Evolutionary conservation across 768 basidiomycete species (phyloP).

Genomic region (Peribolospora kevripleyi): DNA sequence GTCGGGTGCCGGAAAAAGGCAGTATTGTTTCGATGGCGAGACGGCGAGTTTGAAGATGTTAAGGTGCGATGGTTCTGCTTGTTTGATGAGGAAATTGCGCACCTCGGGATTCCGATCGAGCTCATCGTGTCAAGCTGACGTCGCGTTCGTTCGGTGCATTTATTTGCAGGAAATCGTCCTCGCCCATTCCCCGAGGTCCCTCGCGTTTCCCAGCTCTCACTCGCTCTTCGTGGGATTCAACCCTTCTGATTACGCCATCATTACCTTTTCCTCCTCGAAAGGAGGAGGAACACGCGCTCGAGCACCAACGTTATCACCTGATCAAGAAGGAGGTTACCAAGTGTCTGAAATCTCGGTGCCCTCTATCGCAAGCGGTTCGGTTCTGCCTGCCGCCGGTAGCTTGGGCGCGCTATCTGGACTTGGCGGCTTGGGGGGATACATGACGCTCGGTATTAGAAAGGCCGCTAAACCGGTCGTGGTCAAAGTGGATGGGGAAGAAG

Average conservation of each 20-base stretch:
- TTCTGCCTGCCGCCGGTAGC: background rate
- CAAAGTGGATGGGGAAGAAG: constrained; percentile 33
- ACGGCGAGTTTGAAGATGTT: constrained; percentile 48
- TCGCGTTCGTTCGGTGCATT: background rate
- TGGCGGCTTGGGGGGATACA: constrained; percentile 3
- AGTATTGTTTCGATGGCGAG: constrained; percentile 64
- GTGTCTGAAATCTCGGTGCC: constrained; percentile 11
- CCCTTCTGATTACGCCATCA: constrained; percentile 39
- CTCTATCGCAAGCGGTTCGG: background rate
- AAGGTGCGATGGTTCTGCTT: constrained; percentile 27
- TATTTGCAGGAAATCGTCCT: constrained; percentile 44
- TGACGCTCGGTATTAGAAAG: constrained; percentile 1
- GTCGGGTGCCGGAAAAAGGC: constrained; percentile 68
- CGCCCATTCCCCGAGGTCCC: constrained; percentile 70
- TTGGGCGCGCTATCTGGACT: background rate
- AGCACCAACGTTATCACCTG: constrained; percentile 14
- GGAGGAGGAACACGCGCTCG: too few species aligned
- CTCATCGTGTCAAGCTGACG: constrained; percentile 1
- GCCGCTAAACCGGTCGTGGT: constrained; percentile 20
- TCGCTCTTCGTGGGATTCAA: constrained; percentile 53
- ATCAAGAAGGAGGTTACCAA: constrained; percentile 34
- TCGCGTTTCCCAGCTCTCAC: constrained; percentile 44
- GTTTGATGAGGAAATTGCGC: background rate
- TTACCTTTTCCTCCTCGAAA: constrained; percentile 28
- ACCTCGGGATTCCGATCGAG: background rate